Percentiles rank a stretch among this genome's conserved stretches.
Conservation (phyloP, 2,329 filamentous ascomycete species). For the Exophiala sp. region DNA sequence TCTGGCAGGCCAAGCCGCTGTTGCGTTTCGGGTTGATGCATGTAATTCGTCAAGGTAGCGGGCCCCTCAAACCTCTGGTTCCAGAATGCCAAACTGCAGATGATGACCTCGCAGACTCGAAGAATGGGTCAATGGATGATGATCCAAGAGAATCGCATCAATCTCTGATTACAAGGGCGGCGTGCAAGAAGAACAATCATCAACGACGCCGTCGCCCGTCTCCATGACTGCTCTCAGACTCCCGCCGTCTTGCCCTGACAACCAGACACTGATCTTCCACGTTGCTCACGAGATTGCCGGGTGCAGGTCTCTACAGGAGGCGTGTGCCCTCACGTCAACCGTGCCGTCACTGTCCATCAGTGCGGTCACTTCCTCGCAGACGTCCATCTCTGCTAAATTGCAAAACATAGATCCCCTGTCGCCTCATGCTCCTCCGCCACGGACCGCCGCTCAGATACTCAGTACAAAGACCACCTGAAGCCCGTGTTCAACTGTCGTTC, state of each 20-base stretch:
- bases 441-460: conserved; percentile 23
- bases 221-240: conserved; percentile 5
- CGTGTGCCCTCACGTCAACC: conserved; percentile 16
- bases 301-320: conserved; percentile 8
- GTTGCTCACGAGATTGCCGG: conserved; percentile 12
- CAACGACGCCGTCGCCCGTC: background rate
- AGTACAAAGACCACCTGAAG: conserved; percentile 20
- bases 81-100: too few relatives aligned
- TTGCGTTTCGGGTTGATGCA: too few relatives aligned
- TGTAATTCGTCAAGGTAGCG: too few relatives aligned
- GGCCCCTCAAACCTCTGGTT: too few relatives aligned
- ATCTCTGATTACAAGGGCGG: background rate
- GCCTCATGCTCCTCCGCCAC: conserved; percentile 10
- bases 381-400: conserved; percentile 19
- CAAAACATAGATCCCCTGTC: conserved; percentile 12
- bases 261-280: conserved; percentile 4
- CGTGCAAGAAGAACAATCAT: background rate
- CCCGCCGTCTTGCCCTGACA: background rate
- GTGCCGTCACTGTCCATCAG: conserved; percentile 16
- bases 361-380: conserved; percentile 14
- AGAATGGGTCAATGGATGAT: too few relatives aligned
- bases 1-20: too few relatives aligned
- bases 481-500: conserved; percentile 20
- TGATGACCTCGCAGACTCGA: too few relatives aligned
- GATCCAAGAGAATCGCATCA: too few relatives aligned